phyloP scores from a whole-genome alignment of 306 rosid species.

The Cucurbita ficifolia region DNA sequence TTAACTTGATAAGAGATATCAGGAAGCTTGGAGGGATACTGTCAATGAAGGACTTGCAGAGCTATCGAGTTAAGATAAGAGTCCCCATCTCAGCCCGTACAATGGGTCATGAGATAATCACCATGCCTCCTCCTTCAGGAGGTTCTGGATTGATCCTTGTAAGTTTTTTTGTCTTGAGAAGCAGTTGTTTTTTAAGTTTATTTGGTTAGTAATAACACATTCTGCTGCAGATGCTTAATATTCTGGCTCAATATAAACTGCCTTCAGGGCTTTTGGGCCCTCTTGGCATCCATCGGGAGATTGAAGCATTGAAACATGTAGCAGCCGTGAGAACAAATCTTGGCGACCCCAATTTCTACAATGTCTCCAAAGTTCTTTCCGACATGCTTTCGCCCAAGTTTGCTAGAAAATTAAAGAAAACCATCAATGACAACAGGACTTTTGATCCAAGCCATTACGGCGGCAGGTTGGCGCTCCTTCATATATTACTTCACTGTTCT shows the following conservation, averaged over 20 bases:
- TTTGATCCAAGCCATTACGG: slow-evolving; percentile 57
- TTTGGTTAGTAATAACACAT: background rate
- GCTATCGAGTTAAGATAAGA: slow-evolving; percentile 30
- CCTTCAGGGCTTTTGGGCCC: slow-evolving; percentile 51
- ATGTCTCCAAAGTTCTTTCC: slow-evolving; percentile 38
- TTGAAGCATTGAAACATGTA: slow-evolving; percentile 70
- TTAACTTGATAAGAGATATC: slow-evolving; percentile 45
- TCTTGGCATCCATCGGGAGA: slow-evolving; percentile 57
- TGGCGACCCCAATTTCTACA: slow-evolving; percentile 70
- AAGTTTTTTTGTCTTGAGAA: slow-evolving; percentile 9
- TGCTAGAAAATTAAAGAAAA: slow-evolving; percentile 40
- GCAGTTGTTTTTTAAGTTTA: background rate
- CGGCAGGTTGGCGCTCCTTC: slow-evolving; percentile 36
- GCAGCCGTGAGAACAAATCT: slow-evolving; percentile 68
- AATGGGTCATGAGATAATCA: slow-evolving; percentile 42
- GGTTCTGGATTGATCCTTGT: slow-evolving; percentile 75
- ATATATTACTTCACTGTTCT: background rate
- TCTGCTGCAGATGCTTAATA: slow-evolving; percentile 53
- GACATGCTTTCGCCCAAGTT: slow-evolving; percentile 69
- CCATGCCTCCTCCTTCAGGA: slow-evolving; percentile 89
- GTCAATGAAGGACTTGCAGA: slow-evolving; percentile 39
- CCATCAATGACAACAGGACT: slow-evolving; percentile 50
- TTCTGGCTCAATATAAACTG: slow-evolving; percentile 42
- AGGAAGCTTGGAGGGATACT: slow-evolving; percentile 56
- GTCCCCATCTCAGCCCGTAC: slow-evolving; percentile 27